A percentile compares a stretch with the other conserved stretches of the same genome.
These are phyloP conservation scores for Asterophora lycoperdoides DNA, from an alignment of 768 basidiomycete species.

Conservation along the genomic window DNA sequence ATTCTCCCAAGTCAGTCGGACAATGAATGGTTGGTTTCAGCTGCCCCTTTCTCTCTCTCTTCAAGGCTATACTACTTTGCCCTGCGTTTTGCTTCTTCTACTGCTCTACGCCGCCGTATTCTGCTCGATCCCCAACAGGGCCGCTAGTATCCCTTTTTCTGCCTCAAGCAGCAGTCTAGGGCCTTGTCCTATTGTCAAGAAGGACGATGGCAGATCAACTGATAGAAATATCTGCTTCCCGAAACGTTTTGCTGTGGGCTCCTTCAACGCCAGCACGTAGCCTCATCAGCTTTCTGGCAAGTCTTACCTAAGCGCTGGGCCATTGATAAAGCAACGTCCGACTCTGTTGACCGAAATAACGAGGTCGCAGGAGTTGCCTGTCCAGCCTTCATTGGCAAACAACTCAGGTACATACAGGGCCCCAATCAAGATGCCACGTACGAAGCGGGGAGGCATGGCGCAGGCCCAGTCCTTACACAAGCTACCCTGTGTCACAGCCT, in stretches of 20 bases:
- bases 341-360: slow-evolving; percentile 56
- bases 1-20: slow-evolving; percentile 13
- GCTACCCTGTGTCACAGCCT: slow-evolving; percentile 49
- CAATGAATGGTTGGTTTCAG: slow-evolving; percentile 16
- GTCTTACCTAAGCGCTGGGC: slow-evolving; percentile 73
- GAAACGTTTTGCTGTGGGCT: slow-evolving; percentile 54
- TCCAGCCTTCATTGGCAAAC: slow-evolving; percentile 23
- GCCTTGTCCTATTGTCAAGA: slow-evolving; percentile 42
- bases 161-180: slow-evolving; percentile 46
- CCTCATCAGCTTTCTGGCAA: slow-evolving; percentile 8
- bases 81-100: neutral
- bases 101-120: neutral
- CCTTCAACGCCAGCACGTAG: slow-evolving; percentile 14
- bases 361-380: slow-evolving; percentile 49
- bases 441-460: slow-evolving; percentile 60
- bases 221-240: slow-evolving; percentile 69
- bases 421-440: slow-evolving; percentile 23
- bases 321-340: slow-evolving; percentile 68
- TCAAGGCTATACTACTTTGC: neutral
- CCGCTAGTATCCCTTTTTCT: slow-evolving; percentile 56
- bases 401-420: slow-evolving; percentile 11
- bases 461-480: slow-evolving; percentile 79
- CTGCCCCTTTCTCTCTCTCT: slow-evolving; percentile 8
- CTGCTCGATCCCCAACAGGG: slow-evolving; percentile 33
- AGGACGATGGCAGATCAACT: slow-evolving; percentile 48